Evolutionary conservation across 768 basidiomycete genomes (phyloP), one percentile per base, ranked within the genome.

Genomic region (Rhizopogon roseolus): DNA sequence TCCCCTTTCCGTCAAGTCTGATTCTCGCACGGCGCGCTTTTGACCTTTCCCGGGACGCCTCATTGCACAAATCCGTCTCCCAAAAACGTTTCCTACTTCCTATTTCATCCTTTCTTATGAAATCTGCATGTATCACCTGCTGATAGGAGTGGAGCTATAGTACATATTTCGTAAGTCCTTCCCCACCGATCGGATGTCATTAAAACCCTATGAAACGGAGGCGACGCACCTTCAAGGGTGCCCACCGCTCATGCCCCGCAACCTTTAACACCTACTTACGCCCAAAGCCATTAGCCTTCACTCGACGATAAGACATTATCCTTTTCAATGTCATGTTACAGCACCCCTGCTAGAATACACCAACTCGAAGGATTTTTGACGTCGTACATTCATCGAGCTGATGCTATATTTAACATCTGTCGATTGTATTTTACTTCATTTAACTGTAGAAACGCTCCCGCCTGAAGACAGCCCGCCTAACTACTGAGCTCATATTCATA

Each of bases 141-240:
- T 58, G 60, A 65, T 67, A 61, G 59, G 55, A 63, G 64, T 62
- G 52, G 58, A 49, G 60, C 42, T 49, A 8, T 41, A 41, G 29
- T 10, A 32, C 29, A 19, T 17, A 19, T 55, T 41, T 40, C 50
- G 39, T 41, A 49, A 54, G 41, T 39, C 19, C 22, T 41, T 46
- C 39, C 46, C 45, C 53, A 14, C 41, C 54, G 36, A n/a, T 54
- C 54, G 54, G 51, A 53, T 40, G 41, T 38, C 36, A 50, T 50
- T 32, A 8, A 42, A 34, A 57, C 25, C 22, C 25, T 50, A 52
- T 52, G 41, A 36, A 52, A 34, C 51, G 51, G 51, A 48, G 44
- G 51, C 51, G 51, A 29, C 41, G 32, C 51, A 22, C 46, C 34
- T 48, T 34, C 34, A 36, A 48, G 19, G 19, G 34, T 48, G 34